A percentile compares a stretch with the other conserved stretches of the same genome.
Conservation (phyloP, 2,329 filamentous ascomycete genomes). For the Alternaria ethzedia region DNA sequence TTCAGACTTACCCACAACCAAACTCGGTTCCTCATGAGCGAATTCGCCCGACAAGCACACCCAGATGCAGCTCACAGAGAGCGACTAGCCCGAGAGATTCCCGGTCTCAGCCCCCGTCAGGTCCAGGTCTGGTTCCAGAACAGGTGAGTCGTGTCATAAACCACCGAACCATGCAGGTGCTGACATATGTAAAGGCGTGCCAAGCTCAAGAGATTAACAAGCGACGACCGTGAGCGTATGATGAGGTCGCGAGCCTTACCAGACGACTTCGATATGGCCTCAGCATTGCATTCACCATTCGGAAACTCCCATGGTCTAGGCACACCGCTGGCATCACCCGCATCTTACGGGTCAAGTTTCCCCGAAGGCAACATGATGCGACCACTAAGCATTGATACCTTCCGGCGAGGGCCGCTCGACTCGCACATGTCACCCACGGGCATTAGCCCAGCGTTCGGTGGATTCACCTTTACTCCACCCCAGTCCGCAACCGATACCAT, state of each 20-base stretch:
- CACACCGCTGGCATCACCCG: slow-evolving; percentile 57
- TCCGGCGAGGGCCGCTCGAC: slow-evolving; percentile 68
- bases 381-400: slow-evolving; percentile 71
- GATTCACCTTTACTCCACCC: slow-evolving; percentile 68
- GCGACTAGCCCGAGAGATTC: slow-evolving; percentile 85
- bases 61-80: slow-evolving; percentile 91
- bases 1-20: slow-evolving; percentile 93
- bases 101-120: slow-evolving; percentile 86
- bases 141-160: slow-evolving; percentile 65
- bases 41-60: slow-evolving; percentile 93
- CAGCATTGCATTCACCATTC: slow-evolving; percentile 64
- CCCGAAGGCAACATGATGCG: slow-evolving; percentile 67
- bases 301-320: slow-evolving; percentile 53
- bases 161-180: background rate
- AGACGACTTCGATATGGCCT: slow-evolving; percentile 66
- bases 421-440: slow-evolving; percentile 71
- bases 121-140: slow-evolving; percentile 99
- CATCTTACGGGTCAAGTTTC: slow-evolving; percentile 48
- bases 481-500: slow-evolving; percentile 57
- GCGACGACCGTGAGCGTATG: slow-evolving; percentile 67
- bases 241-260: slow-evolving; percentile 65
- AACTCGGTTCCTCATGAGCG: slow-evolving; percentile 96
- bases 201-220: slow-evolving; percentile 66
- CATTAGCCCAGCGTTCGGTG: slow-evolving; percentile 71
- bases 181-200: slow-evolving; percentile 56